A percentile compares a stretch with the other conserved stretches of the same genome.
phyloP scores from a whole-genome alignment of 1,284 basidiomycete genomes.

The Taiwanofungus camphoratus region DNA sequence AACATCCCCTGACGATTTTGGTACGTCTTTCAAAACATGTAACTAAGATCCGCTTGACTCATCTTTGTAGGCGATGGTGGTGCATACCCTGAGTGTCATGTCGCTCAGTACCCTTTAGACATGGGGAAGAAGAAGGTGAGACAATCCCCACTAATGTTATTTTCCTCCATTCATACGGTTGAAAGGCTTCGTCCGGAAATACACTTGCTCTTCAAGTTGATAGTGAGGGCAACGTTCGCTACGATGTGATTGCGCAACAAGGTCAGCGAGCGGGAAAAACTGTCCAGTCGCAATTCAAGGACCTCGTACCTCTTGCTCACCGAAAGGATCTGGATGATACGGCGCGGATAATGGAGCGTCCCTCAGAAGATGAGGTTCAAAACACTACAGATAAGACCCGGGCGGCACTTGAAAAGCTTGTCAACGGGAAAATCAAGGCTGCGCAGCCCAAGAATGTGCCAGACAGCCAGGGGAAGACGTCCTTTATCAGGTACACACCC shows the following conservation, averaged over 20 bases:
- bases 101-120: constrained; percentile 95
- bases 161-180: not conserved
- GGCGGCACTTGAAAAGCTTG: constrained; percentile 88
- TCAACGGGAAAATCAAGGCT: constrained; percentile 94
- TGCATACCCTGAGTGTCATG: constrained; percentile 94
- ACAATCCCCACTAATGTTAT: not conserved
- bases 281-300: constrained; percentile 95
- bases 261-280: constrained; percentile 83
- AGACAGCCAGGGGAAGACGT: constrained; percentile 72
- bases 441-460: constrained; percentile 89
- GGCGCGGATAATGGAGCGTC: constrained; percentile 78
- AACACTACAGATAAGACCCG: constrained; percentile 87
- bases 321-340: constrained; percentile 83
- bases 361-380: constrained; percentile 87
- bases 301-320: constrained; percentile 89
- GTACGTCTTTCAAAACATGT: constrained; percentile 32
- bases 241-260: constrained; percentile 95
- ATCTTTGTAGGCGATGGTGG: constrained; percentile 74
- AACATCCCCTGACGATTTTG: constrained; percentile 76
- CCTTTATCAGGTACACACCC: constrained; percentile 95
- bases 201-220: constrained; percentile 97
- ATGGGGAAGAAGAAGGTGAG: constrained; percentile 91
- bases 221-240: constrained; percentile 91
- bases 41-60: constrained; percentile 5
- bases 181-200: constrained; percentile 80